Conservation (phyloP, 2,329 filamentous ascomycete genomes). For the Neoscytalidium dimidiatum region DNA sequence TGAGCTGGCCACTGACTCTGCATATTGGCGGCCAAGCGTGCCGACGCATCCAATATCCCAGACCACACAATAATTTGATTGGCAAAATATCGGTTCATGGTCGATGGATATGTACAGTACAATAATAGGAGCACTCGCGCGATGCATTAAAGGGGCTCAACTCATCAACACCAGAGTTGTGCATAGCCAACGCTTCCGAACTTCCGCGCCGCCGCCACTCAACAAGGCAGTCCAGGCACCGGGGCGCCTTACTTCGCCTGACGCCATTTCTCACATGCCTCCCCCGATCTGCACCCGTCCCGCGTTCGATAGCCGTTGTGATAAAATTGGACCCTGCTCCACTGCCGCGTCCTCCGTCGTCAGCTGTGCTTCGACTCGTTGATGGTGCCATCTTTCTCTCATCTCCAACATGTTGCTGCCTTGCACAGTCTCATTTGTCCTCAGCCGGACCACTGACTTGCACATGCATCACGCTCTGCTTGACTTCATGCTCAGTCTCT, state of each 20-base stretch:
- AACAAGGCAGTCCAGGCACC: slow-evolving; percentile 5
- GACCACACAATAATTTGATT: not conserved
- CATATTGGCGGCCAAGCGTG: slow-evolving; percentile 2
- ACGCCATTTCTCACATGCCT: not conserved
- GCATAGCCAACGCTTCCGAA: not conserved
- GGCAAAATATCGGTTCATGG: not conserved
- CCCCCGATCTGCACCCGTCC: slow-evolving; percentile 7
- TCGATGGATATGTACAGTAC: not conserved
- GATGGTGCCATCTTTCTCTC: not conserved
- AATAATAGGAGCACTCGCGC: not conserved
- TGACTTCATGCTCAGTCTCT: not conserved
- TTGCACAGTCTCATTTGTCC: not conserved
- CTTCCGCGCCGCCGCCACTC: slow-evolving; percentile 2
- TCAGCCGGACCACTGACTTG: too few species aligned
- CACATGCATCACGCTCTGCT: too few species aligned
- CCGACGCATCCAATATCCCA: slow-evolving; percentile 1
- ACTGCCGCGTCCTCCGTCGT: not conserved
- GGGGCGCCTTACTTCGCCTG: not conserved
- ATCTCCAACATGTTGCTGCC: not conserved
- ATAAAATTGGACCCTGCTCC: not conserved
- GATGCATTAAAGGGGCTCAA: slow-evolving; percentile 1
- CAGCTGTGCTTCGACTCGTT: not conserved
- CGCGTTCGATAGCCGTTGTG: not conserved
- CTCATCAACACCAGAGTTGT: slow-evolving; percentile 2
- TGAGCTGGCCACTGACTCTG: not conserved